Percentiles rank a stretch among this genome's conserved stretches.
Evolutionary conservation across 805 yeast species (phyloP).

Genomic region (Alloascoidea africana): DNA sequence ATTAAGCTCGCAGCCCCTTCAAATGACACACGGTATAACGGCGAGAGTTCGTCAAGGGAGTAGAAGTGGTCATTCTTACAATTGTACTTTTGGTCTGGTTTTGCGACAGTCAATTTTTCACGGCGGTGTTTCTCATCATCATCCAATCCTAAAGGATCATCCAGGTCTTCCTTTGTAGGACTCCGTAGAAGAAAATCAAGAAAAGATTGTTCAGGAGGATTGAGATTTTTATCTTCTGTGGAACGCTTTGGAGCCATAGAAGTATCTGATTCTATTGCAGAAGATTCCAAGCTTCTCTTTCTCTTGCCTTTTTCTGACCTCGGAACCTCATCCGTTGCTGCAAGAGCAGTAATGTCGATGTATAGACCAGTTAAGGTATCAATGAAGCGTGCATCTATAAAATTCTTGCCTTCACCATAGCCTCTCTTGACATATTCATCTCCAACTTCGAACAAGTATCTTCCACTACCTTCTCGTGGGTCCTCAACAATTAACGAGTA

Average conservation of each 20-base stretch:
- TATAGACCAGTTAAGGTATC: conserved; percentile 45
- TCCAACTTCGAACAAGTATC: conserved; percentile 29
- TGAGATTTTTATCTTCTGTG: not conserved
- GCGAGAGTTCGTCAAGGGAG: conserved; percentile 30
- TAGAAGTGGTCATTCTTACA: conserved; percentile 47
- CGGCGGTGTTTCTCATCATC: not conserved
- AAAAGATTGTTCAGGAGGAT: not conserved
- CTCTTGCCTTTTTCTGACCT: conserved; percentile 6
- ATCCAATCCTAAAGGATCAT: no score
- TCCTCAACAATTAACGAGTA: conserved; percentile 28
- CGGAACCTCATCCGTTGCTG: conserved; percentile 11
- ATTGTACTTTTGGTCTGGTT: conserved; percentile 17
- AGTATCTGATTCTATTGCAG: no score
- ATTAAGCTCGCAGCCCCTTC: conserved; percentile 40
- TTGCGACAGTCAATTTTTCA: no score
- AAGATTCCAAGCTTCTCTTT: conserved; percentile 9
- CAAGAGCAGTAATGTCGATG: conserved; percentile 40
- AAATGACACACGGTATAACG: conserved; percentile 36
- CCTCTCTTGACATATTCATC: conserved; percentile 35
- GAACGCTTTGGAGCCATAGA: no score
- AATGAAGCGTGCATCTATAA: conserved; percentile 40
- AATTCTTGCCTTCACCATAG: conserved; percentile 31
- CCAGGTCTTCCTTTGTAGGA: not conserved
- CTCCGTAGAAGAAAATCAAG: not conserved
- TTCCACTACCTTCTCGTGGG: conserved; percentile 28